Evolutionary conservation across 2,329 filamentous ascomycete species (phyloP).

Genomic region (Monilinia vaccinii-corymbosi): DNA sequence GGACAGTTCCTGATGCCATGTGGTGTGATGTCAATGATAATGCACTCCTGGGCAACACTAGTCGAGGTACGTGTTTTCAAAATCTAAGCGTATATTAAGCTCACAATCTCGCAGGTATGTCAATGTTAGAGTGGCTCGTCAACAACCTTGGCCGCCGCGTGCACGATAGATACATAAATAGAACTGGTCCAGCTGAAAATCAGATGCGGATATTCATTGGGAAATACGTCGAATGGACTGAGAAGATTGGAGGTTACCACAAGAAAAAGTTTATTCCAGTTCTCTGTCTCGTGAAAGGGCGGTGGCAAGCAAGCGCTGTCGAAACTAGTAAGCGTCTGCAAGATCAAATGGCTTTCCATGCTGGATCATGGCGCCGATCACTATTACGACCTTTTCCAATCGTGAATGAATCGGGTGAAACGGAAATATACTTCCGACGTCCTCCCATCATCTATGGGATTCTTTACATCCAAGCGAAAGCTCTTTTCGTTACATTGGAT

Average conservation of each 20-base stretch:
- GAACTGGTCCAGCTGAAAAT: slow-evolving; percentile 17
- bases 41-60: slow-evolving; percentile 23
- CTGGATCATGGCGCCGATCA: slow-evolving; percentile 21
- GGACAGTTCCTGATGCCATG: slow-evolving; percentile 24
- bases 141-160: slow-evolving; percentile 19
- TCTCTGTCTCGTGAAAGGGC: slow-evolving; percentile 16
- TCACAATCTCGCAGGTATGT: slow-evolving; percentile 19
- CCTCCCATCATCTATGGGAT: slow-evolving; percentile 30
- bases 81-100: background rate
- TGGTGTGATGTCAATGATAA: slow-evolving; percentile 20
- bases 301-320: slow-evolving; percentile 14
- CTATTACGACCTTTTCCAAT: slow-evolving; percentile 14
- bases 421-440: slow-evolving; percentile 18
- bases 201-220: slow-evolving; percentile 26
- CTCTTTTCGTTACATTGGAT: slow-evolving; percentile 27
- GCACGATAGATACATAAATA: slow-evolving; percentile 19
- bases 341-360: slow-evolving; percentile 25
- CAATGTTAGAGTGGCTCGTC: slow-evolving; percentile 22
- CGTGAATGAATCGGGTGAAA: slow-evolving; percentile 17
- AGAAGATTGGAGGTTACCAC: slow-evolving; percentile 28
- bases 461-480: slow-evolving; percentile 22
- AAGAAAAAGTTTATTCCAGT: slow-evolving; percentile 27
- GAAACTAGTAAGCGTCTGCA: slow-evolving; percentile 18
- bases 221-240: slow-evolving; percentile 29
- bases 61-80: slow-evolving; percentile 20